Conservation (phyloP, 345 rosid genomes). For the Salix arbutifolia region DNA sequence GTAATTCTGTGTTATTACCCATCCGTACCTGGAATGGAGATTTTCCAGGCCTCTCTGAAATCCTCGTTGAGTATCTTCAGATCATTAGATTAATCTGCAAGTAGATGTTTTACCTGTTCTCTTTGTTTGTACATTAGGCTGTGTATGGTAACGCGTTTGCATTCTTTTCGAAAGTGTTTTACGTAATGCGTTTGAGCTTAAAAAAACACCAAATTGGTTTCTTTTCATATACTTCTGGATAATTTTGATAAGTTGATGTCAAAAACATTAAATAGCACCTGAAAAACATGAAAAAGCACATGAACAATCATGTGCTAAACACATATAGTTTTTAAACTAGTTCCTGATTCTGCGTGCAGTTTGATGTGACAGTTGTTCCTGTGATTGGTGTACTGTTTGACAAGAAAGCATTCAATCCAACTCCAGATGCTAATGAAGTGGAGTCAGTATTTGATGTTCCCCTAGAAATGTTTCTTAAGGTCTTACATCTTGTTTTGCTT, state of each 20-base stretch:
- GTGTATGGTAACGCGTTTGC: not conserved
- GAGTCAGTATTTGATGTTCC: constrained; percentile 61
- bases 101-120: not conserved
- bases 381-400: constrained; percentile 46
- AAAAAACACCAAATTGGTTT: too few species aligned
- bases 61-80: not conserved
- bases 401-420: constrained; percentile 41
- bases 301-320: not conserved
- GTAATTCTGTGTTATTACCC: too few species aligned
- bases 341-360: constrained; percentile 27
- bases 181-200: too few species aligned
- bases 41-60: not conserved
- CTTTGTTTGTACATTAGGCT: not conserved
- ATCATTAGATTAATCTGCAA: not conserved
- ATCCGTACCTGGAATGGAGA: not conserved
- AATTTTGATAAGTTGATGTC: too few species aligned
- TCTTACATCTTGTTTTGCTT: not conserved
- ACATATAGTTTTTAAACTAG: not conserved
- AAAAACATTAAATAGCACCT: too few species aligned
- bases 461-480: constrained; percentile 68
- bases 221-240: too few species aligned
- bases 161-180: too few species aligned
- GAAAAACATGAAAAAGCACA: too few species aligned
- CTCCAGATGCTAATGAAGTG: constrained; percentile 44
- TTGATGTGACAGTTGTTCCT: constrained; percentile 39